Evolutionary conservation across 2,329 filamentous ascomycete species (phyloP).

Genomic region (Trichoderma harzianum): DNA sequence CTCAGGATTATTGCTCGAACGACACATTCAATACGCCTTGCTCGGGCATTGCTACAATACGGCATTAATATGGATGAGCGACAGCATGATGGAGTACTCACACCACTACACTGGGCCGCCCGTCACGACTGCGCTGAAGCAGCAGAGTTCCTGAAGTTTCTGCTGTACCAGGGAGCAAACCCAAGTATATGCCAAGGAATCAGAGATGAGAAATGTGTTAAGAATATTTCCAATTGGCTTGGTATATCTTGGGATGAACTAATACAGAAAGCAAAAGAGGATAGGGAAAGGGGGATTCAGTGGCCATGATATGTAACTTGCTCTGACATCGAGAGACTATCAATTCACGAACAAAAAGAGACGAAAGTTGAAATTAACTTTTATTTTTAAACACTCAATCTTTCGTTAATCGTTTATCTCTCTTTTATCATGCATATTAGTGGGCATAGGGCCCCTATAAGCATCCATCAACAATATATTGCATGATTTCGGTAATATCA

Average conservation of each 20-base stretch:
- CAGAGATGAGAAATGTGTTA: neutral
- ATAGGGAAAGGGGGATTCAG: neutral
- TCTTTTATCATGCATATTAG: too few species aligned
- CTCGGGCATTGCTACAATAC: neutral
- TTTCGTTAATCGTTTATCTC: too few species aligned
- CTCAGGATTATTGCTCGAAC: neutral
- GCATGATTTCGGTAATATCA: too few species aligned
- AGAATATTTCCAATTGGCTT: neutral
- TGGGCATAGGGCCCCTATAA: too few species aligned
- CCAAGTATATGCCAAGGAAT: neutral
- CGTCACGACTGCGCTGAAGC: neutral
- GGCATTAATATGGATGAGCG: neutral
- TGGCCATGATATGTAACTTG: neutral
- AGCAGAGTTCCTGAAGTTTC: neutral
- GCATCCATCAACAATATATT: too few species aligned
- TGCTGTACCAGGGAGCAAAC: neutral
- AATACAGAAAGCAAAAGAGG: neutral
- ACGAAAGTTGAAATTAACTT: neutral
- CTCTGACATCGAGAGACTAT: neutral
- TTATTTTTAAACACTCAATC: neutral
- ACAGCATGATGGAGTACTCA: neutral
- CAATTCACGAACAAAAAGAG: neutral
- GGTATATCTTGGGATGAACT: neutral
- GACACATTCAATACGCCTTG: neutral
- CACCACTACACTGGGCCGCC: neutral